Conservation (phyloP, 2,329 filamentous ascomycete species). For the Cladosporium oxysporum region DNA sequence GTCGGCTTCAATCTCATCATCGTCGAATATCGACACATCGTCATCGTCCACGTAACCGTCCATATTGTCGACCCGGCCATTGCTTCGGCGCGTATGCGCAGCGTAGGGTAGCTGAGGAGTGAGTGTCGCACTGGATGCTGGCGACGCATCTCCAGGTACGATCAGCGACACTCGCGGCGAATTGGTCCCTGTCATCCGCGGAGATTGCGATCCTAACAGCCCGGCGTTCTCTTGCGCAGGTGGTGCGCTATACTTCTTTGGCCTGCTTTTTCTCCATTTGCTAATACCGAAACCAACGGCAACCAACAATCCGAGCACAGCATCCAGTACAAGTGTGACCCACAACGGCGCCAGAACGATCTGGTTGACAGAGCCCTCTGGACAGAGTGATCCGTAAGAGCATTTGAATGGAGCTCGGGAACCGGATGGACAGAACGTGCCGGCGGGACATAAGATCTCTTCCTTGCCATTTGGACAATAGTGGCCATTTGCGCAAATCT, state of each 20-base stretch:
- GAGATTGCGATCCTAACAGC: constrained; percentile 21
- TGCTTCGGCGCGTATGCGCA: constrained; percentile 26
- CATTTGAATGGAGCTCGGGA: constrained; percentile 53
- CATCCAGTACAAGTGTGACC: constrained; percentile 48
- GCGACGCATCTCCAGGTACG: constrained; percentile 5
- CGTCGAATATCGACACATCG: constrained; percentile 33
- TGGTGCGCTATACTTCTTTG: constrained; percentile 29
- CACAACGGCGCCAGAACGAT: constrained; percentile 48
- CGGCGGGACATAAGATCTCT: constrained; percentile 48
- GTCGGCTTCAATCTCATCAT: constrained; percentile 32
- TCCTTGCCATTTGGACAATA: constrained; percentile 50
- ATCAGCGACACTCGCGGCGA: constrained; percentile 21
- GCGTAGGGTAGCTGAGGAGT: constrained; percentile 8
- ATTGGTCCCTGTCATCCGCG: neutral
- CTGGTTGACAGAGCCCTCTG: constrained; percentile 46
- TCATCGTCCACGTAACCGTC: constrained; percentile 29
- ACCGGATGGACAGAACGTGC: constrained; percentile 56
- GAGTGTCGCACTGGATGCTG: constrained; percentile 15
- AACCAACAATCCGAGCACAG: constrained; percentile 43
- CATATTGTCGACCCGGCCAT: constrained; percentile 29
- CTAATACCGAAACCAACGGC: constrained; percentile 40
- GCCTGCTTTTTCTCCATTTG: constrained; percentile 39
- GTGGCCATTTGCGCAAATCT: constrained; percentile 51
- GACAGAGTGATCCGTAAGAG: constrained; percentile 49
- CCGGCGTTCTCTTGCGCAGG: constrained; percentile 32